phyloP scores from a whole-genome alignment of 2,329 filamentous ascomycete genomes.

The Ceratocystis eucalypticola region DNA sequence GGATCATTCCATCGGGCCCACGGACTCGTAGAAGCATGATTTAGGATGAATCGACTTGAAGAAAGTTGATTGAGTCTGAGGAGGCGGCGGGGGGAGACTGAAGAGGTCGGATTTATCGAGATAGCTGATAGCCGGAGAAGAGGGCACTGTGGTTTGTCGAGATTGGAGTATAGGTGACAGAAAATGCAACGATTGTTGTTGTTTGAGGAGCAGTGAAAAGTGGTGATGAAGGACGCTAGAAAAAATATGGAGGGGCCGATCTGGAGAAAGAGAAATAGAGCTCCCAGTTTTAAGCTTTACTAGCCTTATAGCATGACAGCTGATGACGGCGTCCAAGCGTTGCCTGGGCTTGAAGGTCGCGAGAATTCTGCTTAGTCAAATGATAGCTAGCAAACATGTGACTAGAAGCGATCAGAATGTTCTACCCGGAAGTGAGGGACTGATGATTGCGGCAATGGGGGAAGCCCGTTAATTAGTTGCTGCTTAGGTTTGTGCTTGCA shows the following conservation, averaged over 20 bases:
- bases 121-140: not conserved
- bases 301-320: not conserved
- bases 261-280: not conserved
- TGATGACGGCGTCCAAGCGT: constrained; percentile 9
- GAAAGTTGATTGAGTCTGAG: not conserved
- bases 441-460: no score
- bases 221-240: not conserved
- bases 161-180: not conserved
- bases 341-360: not conserved
- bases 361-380: constrained; percentile 1
- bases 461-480: no score
- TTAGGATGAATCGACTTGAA: constrained; percentile 16
- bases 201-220: not conserved
- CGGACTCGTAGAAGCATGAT: constrained; percentile 75
- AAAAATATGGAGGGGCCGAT: constrained; percentile 1
- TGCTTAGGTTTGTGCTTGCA: no score
- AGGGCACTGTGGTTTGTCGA: not conserved
- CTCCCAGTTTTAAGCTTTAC: not conserved
- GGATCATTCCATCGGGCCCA: constrained; percentile 84
- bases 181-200: not conserved
- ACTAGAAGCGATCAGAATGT: not conserved
- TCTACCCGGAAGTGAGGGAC: not conserved
- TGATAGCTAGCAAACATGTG: not conserved
- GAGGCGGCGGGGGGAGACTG: not conserved
- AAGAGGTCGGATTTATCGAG: not conserved